These are phyloP conservation scores for Golovinomyces cichoracearum DNA, from an alignment of 2,329 filamentous ascomycete genomes.

Conservation along the genomic window DNA sequence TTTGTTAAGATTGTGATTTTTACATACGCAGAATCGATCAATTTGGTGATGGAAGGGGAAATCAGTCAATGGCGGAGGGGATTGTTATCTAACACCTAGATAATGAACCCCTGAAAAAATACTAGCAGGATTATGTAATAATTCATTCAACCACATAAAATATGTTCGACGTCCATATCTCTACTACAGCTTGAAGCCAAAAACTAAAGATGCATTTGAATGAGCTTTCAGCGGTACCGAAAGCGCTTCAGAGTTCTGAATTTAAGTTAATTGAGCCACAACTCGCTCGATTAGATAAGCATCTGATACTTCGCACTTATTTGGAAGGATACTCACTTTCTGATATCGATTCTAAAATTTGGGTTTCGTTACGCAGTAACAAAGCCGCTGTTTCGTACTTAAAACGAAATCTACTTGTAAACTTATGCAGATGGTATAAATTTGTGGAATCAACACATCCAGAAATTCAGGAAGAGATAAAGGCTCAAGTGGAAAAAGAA, in stretches of 20 bases:
- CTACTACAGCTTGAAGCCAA: too few relatives aligned
- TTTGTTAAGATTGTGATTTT: too few relatives aligned
- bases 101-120: too few relatives aligned
- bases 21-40: too few relatives aligned
- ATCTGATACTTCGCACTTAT: conserved; percentile 67
- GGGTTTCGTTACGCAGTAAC: conserved; percentile 61
- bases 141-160: too few relatives aligned
- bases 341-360: conserved; percentile 55
- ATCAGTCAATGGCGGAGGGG: too few relatives aligned
- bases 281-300: conserved; percentile 55
- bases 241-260: conserved; percentile 32
- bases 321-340: conserved; percentile 56
- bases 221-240: conserved; percentile 26
- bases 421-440: conserved; percentile 64
- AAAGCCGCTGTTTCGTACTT: conserved; percentile 60
- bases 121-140: too few relatives aligned
- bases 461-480: conserved; percentile 45
- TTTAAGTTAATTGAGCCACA: conserved; percentile 60
- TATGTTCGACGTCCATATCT: too few relatives aligned
- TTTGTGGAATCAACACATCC: conserved; percentile 63
- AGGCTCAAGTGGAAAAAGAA: conserved; percentile 39
- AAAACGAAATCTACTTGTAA: conserved; percentile 50
- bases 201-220: conserved; percentile 27
- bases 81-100: too few relatives aligned
- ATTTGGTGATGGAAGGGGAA: too few relatives aligned